Percentiles rank a stretch among this genome's conserved stretches.
Conservation (phyloP, 306 rosid species). For the Luffa acutangula region DNA sequence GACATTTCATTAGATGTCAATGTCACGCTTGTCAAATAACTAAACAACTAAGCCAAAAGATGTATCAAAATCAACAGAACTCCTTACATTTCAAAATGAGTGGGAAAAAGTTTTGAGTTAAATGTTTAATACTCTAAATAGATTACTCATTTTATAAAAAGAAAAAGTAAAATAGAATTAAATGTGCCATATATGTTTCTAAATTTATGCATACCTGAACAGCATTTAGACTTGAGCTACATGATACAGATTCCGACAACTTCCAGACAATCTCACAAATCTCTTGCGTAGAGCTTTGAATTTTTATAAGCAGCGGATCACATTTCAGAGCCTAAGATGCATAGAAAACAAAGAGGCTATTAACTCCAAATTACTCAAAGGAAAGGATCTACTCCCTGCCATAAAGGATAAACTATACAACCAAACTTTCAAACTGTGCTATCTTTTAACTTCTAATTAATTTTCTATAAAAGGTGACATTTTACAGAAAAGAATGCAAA, state of each 20-base stretch:
- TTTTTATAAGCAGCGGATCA: conserved; percentile 51
- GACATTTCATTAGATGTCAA: conserved; percentile 27
- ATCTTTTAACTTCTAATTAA: not conserved
- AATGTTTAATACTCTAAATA: not conserved
- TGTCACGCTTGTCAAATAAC: not conserved
- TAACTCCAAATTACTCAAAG: conserved; percentile 2
- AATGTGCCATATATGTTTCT: not conserved
- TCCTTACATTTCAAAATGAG: not conserved
- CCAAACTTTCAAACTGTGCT: not conserved
- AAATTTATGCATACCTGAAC: conserved; percentile 51
- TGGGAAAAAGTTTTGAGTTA: not conserved
- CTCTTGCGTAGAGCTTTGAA: conserved; percentile 36
- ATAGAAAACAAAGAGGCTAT: conserved; percentile 14
- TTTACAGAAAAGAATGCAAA: not conserved
- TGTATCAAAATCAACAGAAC: conserved; percentile 12
- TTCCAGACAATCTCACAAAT: conserved; percentile 41
- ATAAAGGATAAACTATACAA: not conserved
- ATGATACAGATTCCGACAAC: conserved; percentile 37
- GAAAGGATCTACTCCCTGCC: not conserved
- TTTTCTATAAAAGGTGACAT: not conserved
- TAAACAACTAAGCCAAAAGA: not conserved
- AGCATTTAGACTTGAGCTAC: conserved; percentile 35
- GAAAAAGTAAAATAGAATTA: not conserved
- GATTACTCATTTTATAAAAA: not conserved
- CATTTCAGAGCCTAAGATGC: conserved; percentile 47